phyloP scores from a whole-genome alignment of 768 basidiomycete species.

The Boletus rubroflammeus region DNA sequence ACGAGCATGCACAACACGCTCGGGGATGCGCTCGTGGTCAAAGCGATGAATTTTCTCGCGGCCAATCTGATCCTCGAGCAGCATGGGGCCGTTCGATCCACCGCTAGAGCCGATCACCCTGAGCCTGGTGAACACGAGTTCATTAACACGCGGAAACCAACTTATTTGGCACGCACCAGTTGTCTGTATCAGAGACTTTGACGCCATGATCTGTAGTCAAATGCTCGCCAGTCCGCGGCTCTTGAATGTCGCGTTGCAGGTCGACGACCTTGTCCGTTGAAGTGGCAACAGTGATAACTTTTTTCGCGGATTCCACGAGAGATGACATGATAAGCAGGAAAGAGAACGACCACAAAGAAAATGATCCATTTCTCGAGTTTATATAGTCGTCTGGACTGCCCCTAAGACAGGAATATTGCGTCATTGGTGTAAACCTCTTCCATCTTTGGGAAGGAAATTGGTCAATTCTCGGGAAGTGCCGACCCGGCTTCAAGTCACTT shows the following conservation, averaged over 20 bases:
- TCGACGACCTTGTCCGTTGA: slow-evolving; percentile 22
- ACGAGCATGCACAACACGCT: slow-evolving; percentile 72
- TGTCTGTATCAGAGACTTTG: slow-evolving; percentile 58
- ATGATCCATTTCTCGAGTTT: neutral
- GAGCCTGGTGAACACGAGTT: slow-evolving; percentile 41
- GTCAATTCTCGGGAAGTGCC: too few species aligned
- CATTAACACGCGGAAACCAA: neutral
- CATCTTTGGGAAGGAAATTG: neutral
- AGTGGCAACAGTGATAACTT: slow-evolving; percentile 4
- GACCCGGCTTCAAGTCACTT: too few species aligned
- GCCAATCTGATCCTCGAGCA: slow-evolving; percentile 75
- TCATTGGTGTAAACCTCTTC: slow-evolving; percentile 16
- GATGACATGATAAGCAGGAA: slow-evolving; percentile 11
- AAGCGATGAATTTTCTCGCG: slow-evolving; percentile 77
- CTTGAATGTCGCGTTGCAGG: slow-evolving; percentile 26
- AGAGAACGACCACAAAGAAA: too few species aligned
- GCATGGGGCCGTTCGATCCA: slow-evolving; percentile 55
- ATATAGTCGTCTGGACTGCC: slow-evolving; percentile 3
- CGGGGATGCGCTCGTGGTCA: slow-evolving; percentile 88
- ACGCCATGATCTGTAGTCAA: slow-evolving; percentile 65
- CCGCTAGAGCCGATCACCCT: slow-evolving; percentile 43
- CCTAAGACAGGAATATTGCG: slow-evolving; percentile 13
- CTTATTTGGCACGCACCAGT: slow-evolving; percentile 41
- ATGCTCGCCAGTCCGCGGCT: slow-evolving; percentile 5
- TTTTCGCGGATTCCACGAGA: slow-evolving; percentile 13